phyloP scores from a whole-genome alignment of 345 rosid species.

The Aegle marmelos region DNA sequence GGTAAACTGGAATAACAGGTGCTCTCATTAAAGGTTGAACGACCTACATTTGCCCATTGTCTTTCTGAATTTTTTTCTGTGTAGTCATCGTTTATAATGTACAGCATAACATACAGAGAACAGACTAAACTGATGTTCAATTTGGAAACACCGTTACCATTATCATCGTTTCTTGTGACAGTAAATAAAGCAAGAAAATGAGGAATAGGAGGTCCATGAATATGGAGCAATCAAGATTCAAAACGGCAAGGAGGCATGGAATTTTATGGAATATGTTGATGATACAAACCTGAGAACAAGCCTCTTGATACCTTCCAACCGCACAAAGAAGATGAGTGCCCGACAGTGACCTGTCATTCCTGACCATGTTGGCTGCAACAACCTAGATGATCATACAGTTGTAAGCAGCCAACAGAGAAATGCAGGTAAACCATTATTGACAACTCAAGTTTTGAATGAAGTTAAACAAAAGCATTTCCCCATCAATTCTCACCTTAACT shows the following conservation, averaged over 20 bases:
- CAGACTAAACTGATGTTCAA: neutral
- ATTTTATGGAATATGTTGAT: neutral
- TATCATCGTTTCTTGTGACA: no score
- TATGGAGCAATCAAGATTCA: neutral
- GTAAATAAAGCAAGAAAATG: neutral
- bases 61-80: neutral
- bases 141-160: neutral
- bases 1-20: neutral
- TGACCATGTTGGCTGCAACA: constrained; percentile 97
- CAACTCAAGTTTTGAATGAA: neutral
- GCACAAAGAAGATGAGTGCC: constrained; percentile 97
- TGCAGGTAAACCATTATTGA: constrained; percentile 1
- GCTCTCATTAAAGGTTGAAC: neutral
- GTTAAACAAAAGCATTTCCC: constrained; percentile 1
- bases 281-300: constrained; percentile 87
- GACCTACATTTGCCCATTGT: neutral
- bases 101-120: neutral
- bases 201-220: neutral
- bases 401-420: constrained; percentile 8
- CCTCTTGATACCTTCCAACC: constrained; percentile 96
- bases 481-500: constrained; percentile 57
- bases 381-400: constrained; percentile 45
- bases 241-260: neutral
- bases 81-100: neutral
- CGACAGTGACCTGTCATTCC: constrained; percentile 80